Conservation (phyloP, 192 early-diverging fungal genomes). For the Backusella australiensis region DNA sequence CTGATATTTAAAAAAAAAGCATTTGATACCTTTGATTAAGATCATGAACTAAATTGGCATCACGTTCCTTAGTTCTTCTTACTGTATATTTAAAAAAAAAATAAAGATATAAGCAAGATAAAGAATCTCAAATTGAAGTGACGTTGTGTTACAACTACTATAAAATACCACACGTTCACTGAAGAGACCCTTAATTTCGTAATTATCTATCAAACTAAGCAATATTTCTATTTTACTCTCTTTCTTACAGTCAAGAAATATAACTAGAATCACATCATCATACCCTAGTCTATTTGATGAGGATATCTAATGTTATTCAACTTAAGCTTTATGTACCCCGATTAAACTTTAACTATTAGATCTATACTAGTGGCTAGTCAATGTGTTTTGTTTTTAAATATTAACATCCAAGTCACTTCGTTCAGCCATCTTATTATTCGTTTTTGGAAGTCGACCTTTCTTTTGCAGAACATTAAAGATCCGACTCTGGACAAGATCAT, state of each 20-base stretch:
- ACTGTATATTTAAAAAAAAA: background rate
- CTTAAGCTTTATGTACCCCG: too few species aligned
- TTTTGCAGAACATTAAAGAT: background rate
- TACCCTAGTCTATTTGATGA: too few species aligned
- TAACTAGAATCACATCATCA: too few species aligned
- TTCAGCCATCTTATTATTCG: background rate
- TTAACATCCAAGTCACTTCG: background rate
- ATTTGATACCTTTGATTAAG: background rate
- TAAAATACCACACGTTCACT: background rate
- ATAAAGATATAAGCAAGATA: background rate
- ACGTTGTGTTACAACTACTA: background rate
- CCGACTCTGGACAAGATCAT: background rate
- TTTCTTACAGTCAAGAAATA: too few species aligned
- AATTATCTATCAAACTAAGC: background rate
- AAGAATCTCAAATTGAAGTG: background rate
- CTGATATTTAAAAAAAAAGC: background rate
- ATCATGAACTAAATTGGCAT: background rate
- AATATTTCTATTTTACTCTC: background rate
- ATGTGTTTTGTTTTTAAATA: background rate
- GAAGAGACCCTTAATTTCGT: background rate
- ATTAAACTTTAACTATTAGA: too few species aligned
- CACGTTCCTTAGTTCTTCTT: background rate
- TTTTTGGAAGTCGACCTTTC: background rate
- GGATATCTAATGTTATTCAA: too few species aligned
- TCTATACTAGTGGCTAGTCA: background rate